Percentiles rank a stretch among this genome's conserved stretches.
phyloP scores from a whole-genome alignment of 495 filamentous ascomycete genomes.

The Aspergillus sclerotioniger region DNA sequence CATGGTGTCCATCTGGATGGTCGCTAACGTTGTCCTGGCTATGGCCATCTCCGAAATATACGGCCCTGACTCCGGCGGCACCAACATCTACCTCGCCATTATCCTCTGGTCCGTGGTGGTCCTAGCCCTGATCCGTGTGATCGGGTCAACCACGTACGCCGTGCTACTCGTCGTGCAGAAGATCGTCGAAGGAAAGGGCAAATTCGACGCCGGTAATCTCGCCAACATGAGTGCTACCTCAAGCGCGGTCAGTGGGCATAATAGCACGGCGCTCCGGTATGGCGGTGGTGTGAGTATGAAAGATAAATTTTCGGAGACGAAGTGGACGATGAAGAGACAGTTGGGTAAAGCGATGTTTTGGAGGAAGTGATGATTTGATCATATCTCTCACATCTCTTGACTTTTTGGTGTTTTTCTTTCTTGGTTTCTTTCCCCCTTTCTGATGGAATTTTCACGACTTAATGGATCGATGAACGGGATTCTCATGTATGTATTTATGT shows the following conservation, averaged over 20 bases:
- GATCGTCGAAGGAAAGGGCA: conserved; percentile 80
- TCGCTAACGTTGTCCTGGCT: conserved; percentile 84
- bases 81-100: conserved; percentile 89
- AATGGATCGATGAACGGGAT: background rate
- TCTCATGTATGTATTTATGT: conserved; percentile 10
- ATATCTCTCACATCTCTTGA: conserved; percentile 1
- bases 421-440: conserved; percentile 9
- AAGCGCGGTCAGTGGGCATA: conserved; percentile 21
- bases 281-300: conserved; percentile 34
- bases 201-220: conserved; percentile 50
- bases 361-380: conserved; percentile 32
- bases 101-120: conserved; percentile 90
- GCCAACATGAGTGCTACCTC: conserved; percentile 26
- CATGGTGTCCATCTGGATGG: conserved; percentile 97
- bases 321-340: conserved; percentile 37
- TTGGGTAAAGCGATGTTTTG: conserved; percentile 45
- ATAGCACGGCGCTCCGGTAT: conserved; percentile 29
- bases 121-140: conserved; percentile 77
- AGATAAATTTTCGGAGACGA: conserved; percentile 37
- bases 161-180: conserved; percentile 79
- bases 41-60: conserved; percentile 95
- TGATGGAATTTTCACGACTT: conserved; percentile 3
- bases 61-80: conserved; percentile 58
- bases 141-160: conserved; percentile 79
- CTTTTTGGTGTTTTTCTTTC: conserved; percentile 3